Evolutionary conservation across 352 stramenopile genomes (phyloP), one percentile per base, ranked within the genome.

Genomic region (Pythium periplocum): DNA sequence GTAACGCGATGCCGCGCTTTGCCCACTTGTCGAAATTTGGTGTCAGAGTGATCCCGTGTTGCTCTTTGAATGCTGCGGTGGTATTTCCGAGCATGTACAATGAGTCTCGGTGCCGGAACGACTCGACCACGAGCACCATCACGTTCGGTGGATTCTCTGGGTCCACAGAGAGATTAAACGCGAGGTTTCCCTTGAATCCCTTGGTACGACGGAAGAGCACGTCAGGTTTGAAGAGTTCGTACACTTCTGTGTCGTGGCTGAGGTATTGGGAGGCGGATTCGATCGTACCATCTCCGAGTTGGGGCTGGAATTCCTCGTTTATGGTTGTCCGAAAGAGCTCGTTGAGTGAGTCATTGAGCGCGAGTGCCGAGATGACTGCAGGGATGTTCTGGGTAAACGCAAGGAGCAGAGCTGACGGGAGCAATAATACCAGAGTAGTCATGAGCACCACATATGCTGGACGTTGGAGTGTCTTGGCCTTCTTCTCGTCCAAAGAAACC

Each of bases 91-190:
- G 65, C 1, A 84, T 60, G 30, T 79, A 82, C 35, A 69, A 59
- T 6, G 73, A 86, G 45, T 86, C 75, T 34, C 69, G 66, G 43
- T 69, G 75, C 3, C 75, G 62, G 43, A 84, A 83, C 7, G 75
- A 86, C 39, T 84, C 75, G 4, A 86, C 62, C 7, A 61, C 67
- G 34, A 86, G 51, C 7, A 86, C 53, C 0, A 86, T 9, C 8
- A 84, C 75, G 39, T 84, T 86, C 0, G 75, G 75, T 4, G 58
- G 69, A 38, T 80, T 55, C 1, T 55, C 49, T 2, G 58, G 34
- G 26, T 72, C 45, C 1, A 85, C 58, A 0, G 45, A 53, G 11
- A 85, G 69, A 44, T 82, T 51, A 45, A 85, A 83, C 2, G 68
- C 63, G 6, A 71, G 45, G 1, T 66, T 45, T 5, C 72, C 75